Evolutionary conservation across 331 rosid species (phyloP).

Genomic region (Pyracantha coccinea): DNA sequence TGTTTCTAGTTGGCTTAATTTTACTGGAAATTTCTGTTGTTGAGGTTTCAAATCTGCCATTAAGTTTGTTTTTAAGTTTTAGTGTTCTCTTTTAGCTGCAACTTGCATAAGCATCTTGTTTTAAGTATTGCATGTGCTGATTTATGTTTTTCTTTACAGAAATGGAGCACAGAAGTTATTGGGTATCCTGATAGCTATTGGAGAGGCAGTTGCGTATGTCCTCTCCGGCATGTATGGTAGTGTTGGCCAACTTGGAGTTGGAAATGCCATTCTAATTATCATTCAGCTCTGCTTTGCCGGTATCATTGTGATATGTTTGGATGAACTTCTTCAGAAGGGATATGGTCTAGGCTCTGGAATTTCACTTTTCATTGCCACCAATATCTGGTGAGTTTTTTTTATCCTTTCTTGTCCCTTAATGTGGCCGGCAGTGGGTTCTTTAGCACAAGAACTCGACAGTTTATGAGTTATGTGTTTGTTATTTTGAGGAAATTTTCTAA

Average conservation of each 20-base stretch:
- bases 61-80: background rate
- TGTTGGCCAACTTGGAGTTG: slow-evolving; percentile 95
- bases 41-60: background rate
- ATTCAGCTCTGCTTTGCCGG: slow-evolving; percentile 92
- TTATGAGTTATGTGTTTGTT: background rate
- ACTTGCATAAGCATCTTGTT: background rate
- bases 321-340: slow-evolving; percentile 97
- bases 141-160: slow-evolving; percentile 20
- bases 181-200: slow-evolving; percentile 86
- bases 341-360: slow-evolving; percentile 98
- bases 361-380: slow-evolving; percentile 93
- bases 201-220: slow-evolving; percentile 98
- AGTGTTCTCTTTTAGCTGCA: background rate
- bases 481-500: background rate
- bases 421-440: too few species aligned
- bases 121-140: slow-evolving; percentile 1
- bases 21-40: background rate
- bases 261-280: slow-evolving; percentile 85
- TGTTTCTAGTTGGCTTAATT: background rate
- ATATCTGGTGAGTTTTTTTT: slow-evolving; percentile 66
- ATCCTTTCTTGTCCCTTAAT: background rate
- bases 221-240: slow-evolving; percentile 96
- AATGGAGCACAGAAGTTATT: slow-evolving; percentile 87
- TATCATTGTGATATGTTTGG: slow-evolving; percentile 85
- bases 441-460: too few species aligned